Evolutionary conservation across 1,139 yeast species (phyloP), one percentile per base, ranked within the genome.

Genomic region (Debaryomyces sp.): DNA sequence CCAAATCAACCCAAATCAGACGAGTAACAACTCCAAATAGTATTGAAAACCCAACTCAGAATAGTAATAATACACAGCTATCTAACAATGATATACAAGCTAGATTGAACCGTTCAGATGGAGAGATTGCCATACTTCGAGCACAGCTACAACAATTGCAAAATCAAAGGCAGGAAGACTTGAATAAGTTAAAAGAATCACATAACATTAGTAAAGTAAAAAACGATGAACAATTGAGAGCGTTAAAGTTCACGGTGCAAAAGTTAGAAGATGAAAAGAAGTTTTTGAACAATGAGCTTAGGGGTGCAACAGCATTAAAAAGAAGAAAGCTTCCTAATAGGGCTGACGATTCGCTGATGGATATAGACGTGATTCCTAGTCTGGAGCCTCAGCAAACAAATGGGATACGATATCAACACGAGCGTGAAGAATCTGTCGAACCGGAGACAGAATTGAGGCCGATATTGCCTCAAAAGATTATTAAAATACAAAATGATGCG

Each of bases 91-190:
- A 57, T 35, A 49, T 60, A 10, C 64, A 62, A 47, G 54, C 62
- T 8, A 62, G 59, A 34, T 55, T 83, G 10, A 73, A 73, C 51
- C 71, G 73, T 35, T 85, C 90, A 0, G 85, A 79, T 54, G 96
- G 96, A 3, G 96, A 90, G 59, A 82, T 87, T 27, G 84, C 95
- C 9, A 84, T 89, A 34, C 72, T 90, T 22, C 71, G 92, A 49
- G 82, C 86, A 17, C 89, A 86, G 57, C 66, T 89, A 41, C 68
- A 76, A 17, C 77, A 77, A 44, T 59, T 80, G 9, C 81, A 80
- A 45, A 63, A 64, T 27, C 75, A 67, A 38, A 78, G 77, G 47
- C 71, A 67, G 4, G 67, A 70, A 2, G 84, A 80, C 54, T 64
- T 77, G n/a, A 63, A 62, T 17, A 71, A 73, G 22, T 55, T 85